Evolutionary conservation across 257 asterid genomes (phyloP).

Genomic region (Solanum habrochaites): DNA sequence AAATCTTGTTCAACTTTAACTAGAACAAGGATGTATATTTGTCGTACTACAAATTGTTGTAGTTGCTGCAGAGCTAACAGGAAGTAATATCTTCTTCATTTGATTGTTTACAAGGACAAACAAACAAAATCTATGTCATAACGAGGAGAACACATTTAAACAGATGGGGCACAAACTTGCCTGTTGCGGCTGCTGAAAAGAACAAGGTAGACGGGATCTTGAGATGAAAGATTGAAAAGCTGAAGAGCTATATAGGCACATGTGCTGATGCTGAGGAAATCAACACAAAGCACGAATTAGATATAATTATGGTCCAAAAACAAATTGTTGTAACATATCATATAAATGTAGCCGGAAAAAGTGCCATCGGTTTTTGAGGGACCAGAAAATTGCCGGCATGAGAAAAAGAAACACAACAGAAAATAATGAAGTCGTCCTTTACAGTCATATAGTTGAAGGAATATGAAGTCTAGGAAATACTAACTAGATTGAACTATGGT

Average conservation of each 20-base stretch:
- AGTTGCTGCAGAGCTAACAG: neutral
- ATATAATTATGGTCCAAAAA: neutral
- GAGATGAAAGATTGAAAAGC: slow-evolving; percentile 42
- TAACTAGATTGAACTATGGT: neutral
- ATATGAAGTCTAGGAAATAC: neutral
- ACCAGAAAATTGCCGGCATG: neutral
- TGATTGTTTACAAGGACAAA: neutral
- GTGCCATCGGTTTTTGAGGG: neutral
- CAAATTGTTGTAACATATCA: neutral
- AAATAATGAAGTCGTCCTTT: neutral
- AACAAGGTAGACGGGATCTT: slow-evolving; percentile 45
- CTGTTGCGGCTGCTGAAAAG: slow-evolving; percentile 56
- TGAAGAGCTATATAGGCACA: slow-evolving; percentile 59
- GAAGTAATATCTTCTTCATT: neutral
- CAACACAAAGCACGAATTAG: neutral
- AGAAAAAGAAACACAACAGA: neutral
- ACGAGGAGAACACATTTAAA: neutral
- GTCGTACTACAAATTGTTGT: neutral
- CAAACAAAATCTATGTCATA: neutral
- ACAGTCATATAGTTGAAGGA: neutral
- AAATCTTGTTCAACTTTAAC: neutral
- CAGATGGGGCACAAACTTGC: slow-evolving; percentile 26
- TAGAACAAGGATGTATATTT: neutral
- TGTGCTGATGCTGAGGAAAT: slow-evolving; percentile 44
- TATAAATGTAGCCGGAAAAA: neutral